These are phyloP conservation scores for Cystofilobasidium bisporidii DNA, from an alignment of 768 basidiomycete species.

Conservation along the genomic window DNA sequence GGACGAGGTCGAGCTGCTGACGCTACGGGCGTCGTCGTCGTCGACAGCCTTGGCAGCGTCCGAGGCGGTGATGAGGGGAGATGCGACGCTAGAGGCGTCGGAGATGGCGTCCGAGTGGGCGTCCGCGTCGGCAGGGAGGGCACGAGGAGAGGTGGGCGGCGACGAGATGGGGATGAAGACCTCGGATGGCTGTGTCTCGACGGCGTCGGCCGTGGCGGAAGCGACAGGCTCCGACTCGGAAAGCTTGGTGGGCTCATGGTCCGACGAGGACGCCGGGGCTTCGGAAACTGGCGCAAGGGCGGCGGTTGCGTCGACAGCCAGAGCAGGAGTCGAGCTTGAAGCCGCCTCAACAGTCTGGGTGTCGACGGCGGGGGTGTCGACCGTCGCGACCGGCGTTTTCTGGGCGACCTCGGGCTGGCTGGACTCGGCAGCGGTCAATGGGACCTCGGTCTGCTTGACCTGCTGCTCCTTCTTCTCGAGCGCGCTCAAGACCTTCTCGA, in stretches of 20 bases:
- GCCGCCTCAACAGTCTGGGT: too few species aligned
- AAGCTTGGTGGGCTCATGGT: too few species aligned
- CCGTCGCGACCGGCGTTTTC: not conserved
- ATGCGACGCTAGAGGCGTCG: not conserved
- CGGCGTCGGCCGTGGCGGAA: not conserved
- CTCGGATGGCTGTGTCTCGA: too few species aligned
- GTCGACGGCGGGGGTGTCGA: not conserved
- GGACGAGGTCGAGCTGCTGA: not conserved
- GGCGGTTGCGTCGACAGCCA: too few species aligned
- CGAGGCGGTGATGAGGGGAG: not conserved
- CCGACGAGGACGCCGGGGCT: too few species aligned
- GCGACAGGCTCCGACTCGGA: not conserved
- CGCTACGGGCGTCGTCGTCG: conserved; percentile 2
- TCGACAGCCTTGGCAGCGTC: not conserved
- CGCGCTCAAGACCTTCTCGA: not conserved
- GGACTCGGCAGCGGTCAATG: too few species aligned
- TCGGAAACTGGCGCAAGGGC: too few species aligned
- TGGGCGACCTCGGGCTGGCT: too few species aligned
- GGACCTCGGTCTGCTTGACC: not conserved
- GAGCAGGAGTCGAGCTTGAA: too few species aligned
- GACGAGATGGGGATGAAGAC: too few species aligned
- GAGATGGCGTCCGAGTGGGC: too few species aligned
- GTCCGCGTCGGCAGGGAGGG: not conserved
- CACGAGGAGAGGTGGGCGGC: too few species aligned
- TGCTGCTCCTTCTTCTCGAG: not conserved